Conservation (phyloP, 106 monocot genomes). For the Ottelia alismoides region DNA sequence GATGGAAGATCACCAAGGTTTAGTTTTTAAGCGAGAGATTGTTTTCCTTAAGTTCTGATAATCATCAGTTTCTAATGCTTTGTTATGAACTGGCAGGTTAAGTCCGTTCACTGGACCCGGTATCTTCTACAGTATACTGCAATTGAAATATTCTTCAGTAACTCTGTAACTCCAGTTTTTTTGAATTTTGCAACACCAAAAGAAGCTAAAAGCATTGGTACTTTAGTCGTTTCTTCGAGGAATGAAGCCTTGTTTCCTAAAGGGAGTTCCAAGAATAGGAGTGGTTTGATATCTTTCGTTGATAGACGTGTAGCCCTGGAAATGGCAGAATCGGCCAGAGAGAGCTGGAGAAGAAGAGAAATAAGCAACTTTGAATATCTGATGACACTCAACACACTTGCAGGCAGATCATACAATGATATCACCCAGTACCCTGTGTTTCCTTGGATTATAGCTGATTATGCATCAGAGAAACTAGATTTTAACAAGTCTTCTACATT, state of each 20-base stretch:
- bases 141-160: constrained; percentile 78
- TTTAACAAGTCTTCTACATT: constrained; percentile 89
- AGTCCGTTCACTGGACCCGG: constrained; percentile 87
- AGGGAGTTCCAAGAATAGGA: constrained; percentile 56
- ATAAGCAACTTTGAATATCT: constrained; percentile 97
- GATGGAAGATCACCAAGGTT: constrained; percentile 84
- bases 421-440: constrained; percentile 97
- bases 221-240: constrained; percentile 62
- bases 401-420: constrained; percentile 98
- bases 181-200: constrained; percentile 68
- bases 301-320: constrained; percentile 78
- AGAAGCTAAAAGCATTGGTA: constrained; percentile 78
- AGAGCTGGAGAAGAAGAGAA: constrained; percentile 93
- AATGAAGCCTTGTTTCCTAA: constrained; percentile 72
- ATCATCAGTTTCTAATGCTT: background rate
- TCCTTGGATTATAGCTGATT: constrained; percentile 96
- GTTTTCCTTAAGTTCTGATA: constrained; percentile 23
- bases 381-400: constrained; percentile 89
- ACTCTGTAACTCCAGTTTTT: constrained; percentile 75
- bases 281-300: constrained; percentile 69
- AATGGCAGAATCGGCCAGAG: constrained; percentile 82
- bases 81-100: constrained; percentile 47
- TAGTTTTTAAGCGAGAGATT: constrained; percentile 61
- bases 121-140: constrained; percentile 87
- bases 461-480: constrained; percentile 95